Evolutionary conservation across 805 yeast species (phyloP).

Genomic region (Starmerella vaccinii): DNA sequence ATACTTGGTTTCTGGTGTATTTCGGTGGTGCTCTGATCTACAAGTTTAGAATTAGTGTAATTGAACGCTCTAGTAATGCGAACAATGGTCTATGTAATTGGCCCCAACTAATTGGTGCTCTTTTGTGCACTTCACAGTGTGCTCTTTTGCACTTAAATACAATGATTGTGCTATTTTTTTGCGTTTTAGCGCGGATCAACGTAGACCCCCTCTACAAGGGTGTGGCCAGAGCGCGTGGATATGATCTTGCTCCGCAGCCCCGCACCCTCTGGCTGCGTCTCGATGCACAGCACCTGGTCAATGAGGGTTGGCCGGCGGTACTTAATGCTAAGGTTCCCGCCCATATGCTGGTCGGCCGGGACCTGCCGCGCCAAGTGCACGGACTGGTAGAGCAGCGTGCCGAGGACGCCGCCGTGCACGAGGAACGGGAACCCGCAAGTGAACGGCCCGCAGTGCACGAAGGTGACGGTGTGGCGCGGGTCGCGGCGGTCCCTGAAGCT

Average conservation of each 20-base stretch:
- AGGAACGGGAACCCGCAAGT: slow-evolving; percentile 80
- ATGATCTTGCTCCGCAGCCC: not conserved
- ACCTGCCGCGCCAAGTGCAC: slow-evolving; percentile 46
- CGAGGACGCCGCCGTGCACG: slow-evolving; percentile 81
- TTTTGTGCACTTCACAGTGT: not conserved
- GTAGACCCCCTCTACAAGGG: not conserved
- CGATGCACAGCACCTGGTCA: slow-evolving; percentile 61
- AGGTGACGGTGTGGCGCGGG: slow-evolving; percentile 50
- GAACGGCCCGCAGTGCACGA: slow-evolving; percentile 67
- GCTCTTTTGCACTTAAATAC: not conserved
- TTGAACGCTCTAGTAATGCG: too few species aligned
- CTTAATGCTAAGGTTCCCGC: slow-evolving; percentile 31
- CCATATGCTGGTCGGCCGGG: slow-evolving; percentile 16
- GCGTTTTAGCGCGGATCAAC: not conserved
- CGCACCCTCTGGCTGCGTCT: slow-evolving; percentile 31
- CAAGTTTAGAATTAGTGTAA: too few species aligned
- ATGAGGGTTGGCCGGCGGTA: slow-evolving; percentile 70
- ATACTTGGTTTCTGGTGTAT: too few species aligned
- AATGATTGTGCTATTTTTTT: not conserved
- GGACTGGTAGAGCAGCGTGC: slow-evolving; percentile 63
- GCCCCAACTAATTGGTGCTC: too few species aligned
- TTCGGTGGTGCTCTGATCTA: too few species aligned
- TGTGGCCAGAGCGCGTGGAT: not conserved
- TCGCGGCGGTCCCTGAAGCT: slow-evolving; percentile 49
- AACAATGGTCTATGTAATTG: too few species aligned